Base-by-base conservation (phyloP, 2,329 filamentous ascomycete genomes). In the Sclerotinia glacialis region DNA sequence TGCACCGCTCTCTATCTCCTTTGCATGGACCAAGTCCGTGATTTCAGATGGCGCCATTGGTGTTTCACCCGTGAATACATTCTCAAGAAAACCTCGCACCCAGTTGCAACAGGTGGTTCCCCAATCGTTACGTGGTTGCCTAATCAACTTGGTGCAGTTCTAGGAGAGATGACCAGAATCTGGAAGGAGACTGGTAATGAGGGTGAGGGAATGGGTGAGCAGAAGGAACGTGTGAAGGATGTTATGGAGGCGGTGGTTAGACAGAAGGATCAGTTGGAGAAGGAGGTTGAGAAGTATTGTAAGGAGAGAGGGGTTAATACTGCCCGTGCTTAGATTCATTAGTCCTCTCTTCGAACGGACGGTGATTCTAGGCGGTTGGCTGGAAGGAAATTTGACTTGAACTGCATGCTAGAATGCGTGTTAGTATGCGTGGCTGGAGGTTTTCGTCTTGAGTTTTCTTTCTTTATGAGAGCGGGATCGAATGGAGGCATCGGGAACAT, bases 11-110 rank as follows among this genome's bases (percentile, higher is more conserved):
- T 89, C 5, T 91, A 89, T 80, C 80, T 91, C 5, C 80, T 84
- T 69, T 82, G 87, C 34, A 81, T 93, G 58, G 83, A 94, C 76
- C 87, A 93, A 77, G 89, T 94, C 11, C 85, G 91, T 66, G 89
- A 92, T 76, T 94, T 94, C 80, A 81, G 91, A 68, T 94, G 90
- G 89, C 82, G 91, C 8, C 91, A 94, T 78, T 94, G 91, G 91
- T 91, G 89, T 77, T 94, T 94, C 75, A 91, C 90, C 2, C 83
- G 90, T 67, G 90, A 93, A 81, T 94, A 94, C 76, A 93, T 94
- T 72, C 83, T 94, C 69, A 92, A 92, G 81, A 85, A 86, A 74
- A 93, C 89, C 0, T 81, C 80, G 23, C 90, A 94, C 75, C 90
- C 91, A 0, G 92, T 89, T 2, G 91, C 91, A 0, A 94, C 91